Percentiles rank a stretch among this genome's conserved stretches.
These are phyloP conservation scores for Starmerella stellata DNA, from an alignment of 805 yeast genomes.

Conservation along the genomic window DNA sequence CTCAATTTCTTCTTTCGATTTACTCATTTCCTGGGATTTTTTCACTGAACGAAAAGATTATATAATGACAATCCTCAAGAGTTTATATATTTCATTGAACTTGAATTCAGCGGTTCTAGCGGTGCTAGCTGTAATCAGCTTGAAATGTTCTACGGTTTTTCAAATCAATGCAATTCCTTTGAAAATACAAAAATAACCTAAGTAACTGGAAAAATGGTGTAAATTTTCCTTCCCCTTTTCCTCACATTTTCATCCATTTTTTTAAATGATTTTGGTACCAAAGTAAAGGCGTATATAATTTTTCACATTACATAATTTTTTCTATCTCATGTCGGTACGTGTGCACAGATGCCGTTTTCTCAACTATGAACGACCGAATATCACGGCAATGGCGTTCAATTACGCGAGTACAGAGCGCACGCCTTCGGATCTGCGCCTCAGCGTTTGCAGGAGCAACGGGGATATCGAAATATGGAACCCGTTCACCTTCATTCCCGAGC, in stretches of 20 bases:
- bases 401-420: constrained; percentile 32
- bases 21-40: constrained; percentile 18
- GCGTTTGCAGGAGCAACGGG: constrained; percentile 87
- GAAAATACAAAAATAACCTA: too few species aligned
- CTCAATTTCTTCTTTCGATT: constrained; percentile 65
- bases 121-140: too few species aligned
- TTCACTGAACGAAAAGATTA: neutral
- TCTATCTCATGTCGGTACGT: constrained; percentile 30
- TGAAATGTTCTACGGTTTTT: too few species aligned
- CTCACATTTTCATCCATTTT: too few species aligned
- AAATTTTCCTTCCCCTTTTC: too few species aligned
- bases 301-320: neutral
- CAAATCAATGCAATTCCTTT: too few species aligned
- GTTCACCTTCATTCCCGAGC: constrained; percentile 48
- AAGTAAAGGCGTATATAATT: neutral
- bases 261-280: too few species aligned
- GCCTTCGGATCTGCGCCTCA: constrained; percentile 43
- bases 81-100: too few species aligned
- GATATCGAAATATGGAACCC: constrained; percentile 95
- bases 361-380: constrained; percentile 68
- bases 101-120: too few species aligned
- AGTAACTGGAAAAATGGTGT: too few species aligned
- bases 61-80: too few species aligned
- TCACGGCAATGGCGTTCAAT: constrained; percentile 67
- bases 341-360: constrained; percentile 85